Percentiles rank a stretch among this genome's conserved stretches.
phyloP scores from a whole-genome alignment of 1,284 basidiomycete species.

The Tilletia setariae region DNA sequence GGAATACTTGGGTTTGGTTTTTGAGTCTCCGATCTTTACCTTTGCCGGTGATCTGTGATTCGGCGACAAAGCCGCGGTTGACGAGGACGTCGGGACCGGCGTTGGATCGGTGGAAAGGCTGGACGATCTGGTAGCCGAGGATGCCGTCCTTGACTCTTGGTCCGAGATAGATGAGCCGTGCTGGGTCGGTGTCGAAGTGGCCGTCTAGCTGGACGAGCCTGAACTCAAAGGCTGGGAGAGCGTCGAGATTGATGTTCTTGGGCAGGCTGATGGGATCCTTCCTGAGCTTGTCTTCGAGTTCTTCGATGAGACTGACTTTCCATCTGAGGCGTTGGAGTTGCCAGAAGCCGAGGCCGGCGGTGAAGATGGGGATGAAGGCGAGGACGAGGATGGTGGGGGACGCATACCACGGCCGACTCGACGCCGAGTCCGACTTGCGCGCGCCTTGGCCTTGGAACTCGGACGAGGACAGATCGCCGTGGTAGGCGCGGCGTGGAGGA shows the following conservation, averaged over 20 bases:
- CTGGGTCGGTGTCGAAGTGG: constrained; percentile 62
- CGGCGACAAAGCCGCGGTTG: constrained; percentile 79
- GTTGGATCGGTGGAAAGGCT: constrained; percentile 70
- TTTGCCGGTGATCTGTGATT: constrained; percentile 54
- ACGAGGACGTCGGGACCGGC: constrained; percentile 64
- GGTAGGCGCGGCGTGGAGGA: neutral
- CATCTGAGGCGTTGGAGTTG: constrained; percentile 84
- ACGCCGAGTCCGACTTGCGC: neutral
- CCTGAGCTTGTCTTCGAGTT: constrained; percentile 84
- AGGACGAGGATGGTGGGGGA: constrained; percentile 62
- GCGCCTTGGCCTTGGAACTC: constrained; percentile 2
- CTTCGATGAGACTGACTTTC: constrained; percentile 91
- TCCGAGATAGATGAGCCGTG: constrained; percentile 73
- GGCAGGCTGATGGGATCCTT: constrained; percentile 77
- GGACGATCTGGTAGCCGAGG: constrained; percentile 79
- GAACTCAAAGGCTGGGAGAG: constrained; percentile 42
- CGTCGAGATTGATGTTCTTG: constrained; percentile 67
- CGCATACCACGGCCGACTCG: constrained; percentile 37
- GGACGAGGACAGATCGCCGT: constrained; percentile 14
- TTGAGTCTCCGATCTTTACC: constrained; percentile 14
- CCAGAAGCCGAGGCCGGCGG: constrained; percentile 90
- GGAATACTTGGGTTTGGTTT: constrained; percentile 34
- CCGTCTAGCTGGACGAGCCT: constrained; percentile 41
- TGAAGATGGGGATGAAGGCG: constrained; percentile 82
- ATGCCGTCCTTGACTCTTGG: constrained; percentile 84